Percentiles rank a stretch among this genome's conserved stretches.
Evolutionary conservation across 2,329 filamentous ascomycete genomes (phyloP).

Genomic region (Decorospora gaudefroyi): DNA sequence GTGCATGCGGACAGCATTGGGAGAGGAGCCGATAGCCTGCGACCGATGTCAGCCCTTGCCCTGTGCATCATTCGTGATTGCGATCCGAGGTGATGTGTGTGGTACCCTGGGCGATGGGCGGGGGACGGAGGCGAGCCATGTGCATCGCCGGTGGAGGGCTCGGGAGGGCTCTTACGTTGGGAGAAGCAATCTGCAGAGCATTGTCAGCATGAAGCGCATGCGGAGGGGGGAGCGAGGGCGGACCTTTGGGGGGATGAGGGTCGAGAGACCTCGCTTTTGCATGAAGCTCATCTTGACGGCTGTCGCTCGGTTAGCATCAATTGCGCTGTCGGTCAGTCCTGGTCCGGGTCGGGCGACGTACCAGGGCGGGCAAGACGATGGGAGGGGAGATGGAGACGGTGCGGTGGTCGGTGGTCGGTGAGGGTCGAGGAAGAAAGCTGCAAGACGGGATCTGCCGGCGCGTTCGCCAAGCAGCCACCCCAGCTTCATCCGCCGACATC

Average conservation of each 20-base stretch:
- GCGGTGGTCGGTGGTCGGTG: slow-evolving; percentile 37
- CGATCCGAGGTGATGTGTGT: too few species aligned
- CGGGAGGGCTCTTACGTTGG: slow-evolving; percentile 67
- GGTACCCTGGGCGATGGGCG: background rate
- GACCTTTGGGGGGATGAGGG: slow-evolving; percentile 99
- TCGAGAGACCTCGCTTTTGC: slow-evolving; percentile 88
- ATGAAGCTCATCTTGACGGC: slow-evolving; percentile 85
- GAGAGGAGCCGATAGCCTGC: slow-evolving; percentile 90
- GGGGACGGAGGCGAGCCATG: background rate
- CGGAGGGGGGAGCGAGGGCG: slow-evolving; percentile 35
- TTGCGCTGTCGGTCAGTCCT: slow-evolving; percentile 23
- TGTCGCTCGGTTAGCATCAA: slow-evolving; percentile 47
- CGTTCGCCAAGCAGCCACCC: slow-evolving; percentile 20
- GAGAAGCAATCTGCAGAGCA: slow-evolving; percentile 71
- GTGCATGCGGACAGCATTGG: slow-evolving; percentile 97
- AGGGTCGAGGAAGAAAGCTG: slow-evolving; percentile 40
- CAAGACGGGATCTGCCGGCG: slow-evolving; percentile 34
- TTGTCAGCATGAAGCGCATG: slow-evolving; percentile 45
- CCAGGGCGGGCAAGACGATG: slow-evolving; percentile 46
- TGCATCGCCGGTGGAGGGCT: too few species aligned
- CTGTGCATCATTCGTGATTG: background rate
- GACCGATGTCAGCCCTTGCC: slow-evolving; percentile 28
- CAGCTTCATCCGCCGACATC: slow-evolving; percentile 33
- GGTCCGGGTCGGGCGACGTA: slow-evolving; percentile 27
- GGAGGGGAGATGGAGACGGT: slow-evolving; percentile 41